Base-by-base conservation (phyloP, 2,329 filamentous ascomycete species). In the Lachnellula hyalina region DNA sequence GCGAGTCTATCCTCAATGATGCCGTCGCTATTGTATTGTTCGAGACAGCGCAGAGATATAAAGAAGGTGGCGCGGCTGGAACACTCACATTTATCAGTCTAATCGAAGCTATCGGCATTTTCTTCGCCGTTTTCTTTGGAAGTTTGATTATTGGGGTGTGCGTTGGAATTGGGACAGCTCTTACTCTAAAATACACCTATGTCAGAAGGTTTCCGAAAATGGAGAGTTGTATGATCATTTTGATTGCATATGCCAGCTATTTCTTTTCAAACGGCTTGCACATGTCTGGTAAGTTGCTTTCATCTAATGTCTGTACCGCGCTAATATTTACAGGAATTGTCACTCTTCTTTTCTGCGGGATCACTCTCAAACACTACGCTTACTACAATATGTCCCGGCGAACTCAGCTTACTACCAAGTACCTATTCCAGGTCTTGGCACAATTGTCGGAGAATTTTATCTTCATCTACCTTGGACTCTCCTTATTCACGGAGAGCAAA, bases 341-440 rank as follows among this genome's bases (percentile, higher is more conserved):
- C 63, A 96, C 94, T 23, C 78, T 99, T 55, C 79, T 99, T 1
- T 99, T 99, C 77, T 99, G 94, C 72, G 94, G 94, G 53, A 99
- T 99, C 64, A 97, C 94, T 11, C 78, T 99, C 60, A 99, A 99
- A 73, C 94, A 99, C 71, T 99, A 99, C 68, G 94, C 94, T 59
- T 99, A 99, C 75, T 96, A 97, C 79, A 99, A 99, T 76, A 99
- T 99, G 94, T 99, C 94, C 32, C 86, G 94, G 48, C 86, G 94
- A 59, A 97, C 94, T 1, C 94, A 99, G 71, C 85, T 99, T 60
- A 96, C 94, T 15, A 99, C 94, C 51, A 99, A 99, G 72, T 99
- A 96, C 73, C 81, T 96, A 54, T 99, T 99, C 75, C 90, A 96
- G 71, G 86, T 96, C 59, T 86, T 95, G 64, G 90, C 94, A 3